phyloP scores from a whole-genome alignment of 805 yeast species.

The Isabelozyma heimii region DNA sequence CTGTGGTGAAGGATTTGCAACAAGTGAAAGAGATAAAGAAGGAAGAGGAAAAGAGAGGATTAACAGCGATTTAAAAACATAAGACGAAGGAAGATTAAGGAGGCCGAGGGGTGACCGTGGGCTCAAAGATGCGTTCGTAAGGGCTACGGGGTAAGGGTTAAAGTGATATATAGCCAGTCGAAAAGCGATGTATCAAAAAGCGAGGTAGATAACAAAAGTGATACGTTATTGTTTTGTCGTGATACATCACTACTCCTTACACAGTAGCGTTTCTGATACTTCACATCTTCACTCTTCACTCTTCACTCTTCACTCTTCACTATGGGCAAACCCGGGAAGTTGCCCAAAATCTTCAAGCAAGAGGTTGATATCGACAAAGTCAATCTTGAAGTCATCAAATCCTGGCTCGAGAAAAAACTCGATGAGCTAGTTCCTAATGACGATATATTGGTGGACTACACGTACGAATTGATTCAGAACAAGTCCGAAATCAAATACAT shows the following conservation, averaged over 20 bases:
- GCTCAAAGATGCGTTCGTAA: too few species aligned
- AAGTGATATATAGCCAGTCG: neutral
- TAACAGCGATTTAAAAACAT: neutral
- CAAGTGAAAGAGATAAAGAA: neutral
- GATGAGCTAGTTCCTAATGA: conserved; percentile 46
- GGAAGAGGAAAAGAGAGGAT: neutral
- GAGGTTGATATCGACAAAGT: conserved; percentile 38
- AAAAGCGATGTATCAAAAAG: neutral
- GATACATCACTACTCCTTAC: too few species aligned
- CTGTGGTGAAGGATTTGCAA: too few species aligned
- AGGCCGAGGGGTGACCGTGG: neutral
- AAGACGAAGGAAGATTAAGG: neutral
- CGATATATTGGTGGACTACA: conserved; percentile 47
- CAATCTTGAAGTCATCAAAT: conserved; percentile 33
- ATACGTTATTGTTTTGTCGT: neutral
- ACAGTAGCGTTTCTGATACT: too few species aligned
- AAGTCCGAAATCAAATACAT: conserved; percentile 39
- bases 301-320: too few species aligned
- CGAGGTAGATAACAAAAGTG: neutral
- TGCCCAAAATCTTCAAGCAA: conserved; percentile 33
- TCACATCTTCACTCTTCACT: too few species aligned
- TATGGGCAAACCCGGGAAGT: neutral
- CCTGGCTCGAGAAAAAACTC: conserved; percentile 37
- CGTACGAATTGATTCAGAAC: conserved; percentile 37
- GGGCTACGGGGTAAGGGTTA: neutral